phyloP scores from a whole-genome alignment of 2,329 filamentous ascomycete species.

The Stylonectria norvegica region DNA sequence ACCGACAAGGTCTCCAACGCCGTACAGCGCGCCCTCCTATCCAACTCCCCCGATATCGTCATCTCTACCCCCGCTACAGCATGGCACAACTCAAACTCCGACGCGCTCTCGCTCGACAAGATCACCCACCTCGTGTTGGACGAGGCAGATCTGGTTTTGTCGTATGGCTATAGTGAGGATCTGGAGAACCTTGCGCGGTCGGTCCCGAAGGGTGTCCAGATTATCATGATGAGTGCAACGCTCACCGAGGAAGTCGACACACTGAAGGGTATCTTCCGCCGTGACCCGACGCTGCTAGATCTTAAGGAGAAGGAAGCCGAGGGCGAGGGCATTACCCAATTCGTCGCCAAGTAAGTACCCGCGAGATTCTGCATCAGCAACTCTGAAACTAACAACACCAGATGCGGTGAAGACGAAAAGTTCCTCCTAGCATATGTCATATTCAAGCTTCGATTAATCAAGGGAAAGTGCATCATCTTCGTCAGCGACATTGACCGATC shows the following conservation, averaged over 20 bases:
- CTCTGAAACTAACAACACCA: constrained; percentile 29
- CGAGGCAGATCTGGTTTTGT: constrained; percentile 89
- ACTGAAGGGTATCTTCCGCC: constrained; percentile 80
- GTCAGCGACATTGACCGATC: constrained; percentile 83
- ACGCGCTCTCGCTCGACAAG: constrained; percentile 63
- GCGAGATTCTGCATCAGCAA: not conserved
- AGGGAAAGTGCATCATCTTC: constrained; percentile 74
- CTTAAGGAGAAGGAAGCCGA: constrained; percentile 79
- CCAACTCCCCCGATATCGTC: constrained; percentile 82
- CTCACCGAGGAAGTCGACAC: constrained; percentile 83
- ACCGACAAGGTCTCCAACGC: constrained; percentile 87
- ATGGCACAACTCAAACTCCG: constrained; percentile 66
- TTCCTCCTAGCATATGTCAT: constrained; percentile 91
- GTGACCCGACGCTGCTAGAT: constrained; percentile 74
- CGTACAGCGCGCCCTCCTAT: constrained; percentile 81
- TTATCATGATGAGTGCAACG: constrained; percentile 90
- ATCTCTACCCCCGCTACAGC: constrained; percentile 88
- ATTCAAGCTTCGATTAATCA: constrained; percentile 90
- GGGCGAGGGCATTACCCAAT: constrained; percentile 76
- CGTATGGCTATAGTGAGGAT: constrained; percentile 92
- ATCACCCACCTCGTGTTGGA: constrained; percentile 83
- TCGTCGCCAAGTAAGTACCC: constrained; percentile 68
- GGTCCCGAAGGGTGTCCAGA: constrained; percentile 82
- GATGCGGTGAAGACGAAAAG: constrained; percentile 94
- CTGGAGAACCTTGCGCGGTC: constrained; percentile 73